A percentile compares a stretch with the other conserved stretches of the same genome.
Evolutionary conservation across 139 green algal species (phyloP).

Genomic region (Closterium sp.): DNA sequence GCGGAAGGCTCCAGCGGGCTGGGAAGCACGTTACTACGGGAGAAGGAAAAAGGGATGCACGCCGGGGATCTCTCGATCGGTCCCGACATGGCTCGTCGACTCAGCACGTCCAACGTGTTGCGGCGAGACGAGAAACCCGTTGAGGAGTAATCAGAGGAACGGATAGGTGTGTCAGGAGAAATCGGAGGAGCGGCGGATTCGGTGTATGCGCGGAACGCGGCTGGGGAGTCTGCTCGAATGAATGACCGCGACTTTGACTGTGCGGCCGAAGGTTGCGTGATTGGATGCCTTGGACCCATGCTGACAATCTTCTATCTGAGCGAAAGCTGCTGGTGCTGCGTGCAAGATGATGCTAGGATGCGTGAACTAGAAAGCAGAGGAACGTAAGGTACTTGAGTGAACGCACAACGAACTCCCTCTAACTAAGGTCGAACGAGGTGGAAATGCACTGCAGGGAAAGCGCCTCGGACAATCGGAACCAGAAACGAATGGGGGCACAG

Average conservation of each 20-base stretch:
- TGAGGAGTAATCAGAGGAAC: not conserved
- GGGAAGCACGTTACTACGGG: not conserved
- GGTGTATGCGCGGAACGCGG: not conserved
- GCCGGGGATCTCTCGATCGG: not conserved
- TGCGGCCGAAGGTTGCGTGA: not conserved
- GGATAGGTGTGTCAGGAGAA: not conserved
- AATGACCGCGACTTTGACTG: not conserved
- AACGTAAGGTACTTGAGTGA: no score
- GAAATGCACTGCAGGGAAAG: no score
- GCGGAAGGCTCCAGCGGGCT: not conserved
- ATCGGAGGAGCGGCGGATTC: not conserved
- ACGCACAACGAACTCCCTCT: no score
- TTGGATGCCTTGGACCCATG: not conserved
- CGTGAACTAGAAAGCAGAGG: no score
- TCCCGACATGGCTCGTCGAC: not conserved
- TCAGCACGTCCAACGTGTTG: not conserved
- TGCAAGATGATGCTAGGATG: no score
- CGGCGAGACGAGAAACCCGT: not conserved
- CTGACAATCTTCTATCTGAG: not conserved
- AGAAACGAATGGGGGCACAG: no score
- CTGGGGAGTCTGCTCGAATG: not conserved
- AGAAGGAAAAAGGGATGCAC: not conserved
- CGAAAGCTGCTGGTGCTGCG: no score
- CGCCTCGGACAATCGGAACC: no score
- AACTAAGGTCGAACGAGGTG: no score